phyloP scores from a whole-genome alignment of 2,329 filamentous ascomycete species.

The Venturia nashicola region DNA sequence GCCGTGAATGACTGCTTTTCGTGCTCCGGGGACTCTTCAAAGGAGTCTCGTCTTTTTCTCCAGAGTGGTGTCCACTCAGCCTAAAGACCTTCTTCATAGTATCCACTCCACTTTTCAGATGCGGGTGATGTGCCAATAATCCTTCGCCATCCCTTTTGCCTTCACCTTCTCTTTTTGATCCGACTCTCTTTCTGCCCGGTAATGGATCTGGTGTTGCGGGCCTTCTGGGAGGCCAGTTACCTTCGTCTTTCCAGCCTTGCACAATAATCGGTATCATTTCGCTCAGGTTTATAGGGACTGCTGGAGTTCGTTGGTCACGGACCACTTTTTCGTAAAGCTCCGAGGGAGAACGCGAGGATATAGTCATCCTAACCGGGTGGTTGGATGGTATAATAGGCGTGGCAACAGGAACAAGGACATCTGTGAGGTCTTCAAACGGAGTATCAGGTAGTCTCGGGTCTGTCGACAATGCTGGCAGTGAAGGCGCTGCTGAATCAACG shows the following conservation, averaged over 20 bases:
- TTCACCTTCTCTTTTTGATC: slow-evolving; percentile 8
- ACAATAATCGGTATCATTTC: slow-evolving; percentile 76
- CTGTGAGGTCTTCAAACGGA: slow-evolving; percentile 2
- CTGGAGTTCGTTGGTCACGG: slow-evolving; percentile 64
- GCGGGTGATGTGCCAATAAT: slow-evolving; percentile 24
- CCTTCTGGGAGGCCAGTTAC: slow-evolving; percentile 74
- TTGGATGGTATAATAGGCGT: slow-evolving; percentile 58
- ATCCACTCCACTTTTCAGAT: slow-evolving; percentile 31
- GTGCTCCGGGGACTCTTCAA: slow-evolving; percentile 1
- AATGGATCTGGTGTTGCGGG: slow-evolving; percentile 33
- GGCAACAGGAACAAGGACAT: slow-evolving; percentile 53
- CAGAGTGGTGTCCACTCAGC: slow-evolving; percentile 18
- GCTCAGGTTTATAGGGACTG: slow-evolving; percentile 74
- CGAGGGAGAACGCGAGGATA: slow-evolving; percentile 60
- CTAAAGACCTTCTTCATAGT: slow-evolving; percentile 32
- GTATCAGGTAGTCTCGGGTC: neutral
- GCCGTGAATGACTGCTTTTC: neutral
- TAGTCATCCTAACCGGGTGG: slow-evolving; percentile 67
- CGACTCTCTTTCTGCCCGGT: slow-evolving; percentile 19
- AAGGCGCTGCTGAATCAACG: neutral
- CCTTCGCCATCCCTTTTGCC: slow-evolving; percentile 11
- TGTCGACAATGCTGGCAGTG: neutral
- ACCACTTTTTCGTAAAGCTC: slow-evolving; percentile 88
- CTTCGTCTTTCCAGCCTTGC: slow-evolving; percentile 82
- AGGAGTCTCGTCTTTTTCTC: neutral